A percentile compares a stretch with the other conserved stretches of the same genome.
phyloP scores from a whole-genome alignment of 2,329 filamentous ascomycete genomes.

The Cytospora mali region DNA sequence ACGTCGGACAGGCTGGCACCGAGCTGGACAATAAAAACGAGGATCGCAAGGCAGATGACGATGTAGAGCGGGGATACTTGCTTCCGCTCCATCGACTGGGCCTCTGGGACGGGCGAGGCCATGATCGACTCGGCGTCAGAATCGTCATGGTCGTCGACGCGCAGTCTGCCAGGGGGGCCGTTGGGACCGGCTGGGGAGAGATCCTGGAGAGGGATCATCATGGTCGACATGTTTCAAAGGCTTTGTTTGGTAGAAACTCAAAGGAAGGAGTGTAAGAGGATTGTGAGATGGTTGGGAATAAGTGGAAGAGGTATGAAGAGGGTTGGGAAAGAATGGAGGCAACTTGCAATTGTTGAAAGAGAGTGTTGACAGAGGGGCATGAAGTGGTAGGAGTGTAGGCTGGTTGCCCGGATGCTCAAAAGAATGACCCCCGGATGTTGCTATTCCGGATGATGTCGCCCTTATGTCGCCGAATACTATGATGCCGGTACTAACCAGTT shows the following conservation, averaged over 20 bases:
- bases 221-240: background rate
- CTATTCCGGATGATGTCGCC: too few relatives aligned
- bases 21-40: constrained; percentile 21
- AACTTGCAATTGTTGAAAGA: too few relatives aligned
- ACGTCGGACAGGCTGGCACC: constrained; percentile 16
- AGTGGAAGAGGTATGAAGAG: background rate
- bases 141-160: background rate
- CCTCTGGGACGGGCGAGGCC: background rate
- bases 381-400: background rate
- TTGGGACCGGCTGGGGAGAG: background rate
- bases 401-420: background rate
- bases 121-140: background rate
- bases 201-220: background rate
- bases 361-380: background rate
- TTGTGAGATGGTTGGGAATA: background rate
- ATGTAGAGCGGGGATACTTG: background rate
- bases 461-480: too few relatives aligned
- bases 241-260: background rate
- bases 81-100: background rate
- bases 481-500: too few relatives aligned
- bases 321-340: background rate
- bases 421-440: too few relatives aligned
- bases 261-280: background rate
- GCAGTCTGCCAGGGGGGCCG: constrained; percentile 1
- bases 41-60: constrained; percentile 1